Conservation (phyloP, 1,139 yeast species). For the Geotrichum restrictum region DNA sequence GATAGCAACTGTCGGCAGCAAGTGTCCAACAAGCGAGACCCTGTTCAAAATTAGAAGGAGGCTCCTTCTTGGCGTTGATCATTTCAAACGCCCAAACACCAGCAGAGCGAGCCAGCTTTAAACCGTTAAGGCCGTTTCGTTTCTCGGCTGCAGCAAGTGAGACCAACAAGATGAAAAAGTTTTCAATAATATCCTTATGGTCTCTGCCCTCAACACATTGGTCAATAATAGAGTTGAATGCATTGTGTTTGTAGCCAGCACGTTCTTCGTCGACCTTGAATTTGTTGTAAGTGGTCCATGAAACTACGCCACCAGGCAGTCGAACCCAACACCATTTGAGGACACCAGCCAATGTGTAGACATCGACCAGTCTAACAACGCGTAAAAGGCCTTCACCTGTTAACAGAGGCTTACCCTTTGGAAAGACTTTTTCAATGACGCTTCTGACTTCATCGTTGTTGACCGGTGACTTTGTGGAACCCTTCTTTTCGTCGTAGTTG, state of each 20-base stretch:
- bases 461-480: conserved; percentile 15
- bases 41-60: conserved; percentile 50
- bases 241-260: conserved; percentile 53
- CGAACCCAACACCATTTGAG: conserved; percentile 85
- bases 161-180: conserved; percentile 75
- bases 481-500: conserved; percentile 12
- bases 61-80: conserved; percentile 33
- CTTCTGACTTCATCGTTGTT: conserved; percentile 29
- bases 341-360: conserved; percentile 60
- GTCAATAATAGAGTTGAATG: conserved; percentile 79
- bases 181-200: conserved; percentile 85
- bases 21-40: conserved; percentile 68
- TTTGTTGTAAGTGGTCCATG: conserved; percentile 78
- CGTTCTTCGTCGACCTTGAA: conserved; percentile 59
- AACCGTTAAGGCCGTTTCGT: conserved; percentile 71
- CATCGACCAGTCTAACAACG: conserved; percentile 32
- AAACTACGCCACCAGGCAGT: conserved; percentile 70
- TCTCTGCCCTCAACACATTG: conserved; percentile 76
- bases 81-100: conserved; percentile 83
- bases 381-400: conserved; percentile 33
- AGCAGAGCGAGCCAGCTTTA: conserved; percentile 76
- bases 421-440: conserved; percentile 31
- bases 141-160: conserved; percentile 80
- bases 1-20: conserved; percentile 83
- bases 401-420: conserved; percentile 28